These are phyloP conservation scores for Fomitopsis palustris DNA, from an alignment of 1,284 basidiomycete genomes.

Conservation along the genomic window DNA sequence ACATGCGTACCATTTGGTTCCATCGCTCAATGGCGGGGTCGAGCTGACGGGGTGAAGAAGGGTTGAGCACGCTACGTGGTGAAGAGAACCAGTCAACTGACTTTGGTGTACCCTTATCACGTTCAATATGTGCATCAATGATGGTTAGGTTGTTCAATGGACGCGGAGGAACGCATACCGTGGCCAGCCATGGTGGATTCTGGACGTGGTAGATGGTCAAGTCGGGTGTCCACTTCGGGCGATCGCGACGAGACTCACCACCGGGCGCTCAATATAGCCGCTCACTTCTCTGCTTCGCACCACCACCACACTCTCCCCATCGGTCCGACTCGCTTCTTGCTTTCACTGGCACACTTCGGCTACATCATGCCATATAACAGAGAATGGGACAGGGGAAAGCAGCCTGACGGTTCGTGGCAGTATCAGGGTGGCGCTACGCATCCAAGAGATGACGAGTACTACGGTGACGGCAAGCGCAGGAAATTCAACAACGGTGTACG, in stretches of 20 bases:
- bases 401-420: constrained; percentile 35
- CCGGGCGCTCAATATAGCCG: background rate
- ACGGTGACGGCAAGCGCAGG: constrained; percentile 68
- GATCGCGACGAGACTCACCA: background rate
- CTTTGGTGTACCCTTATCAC: constrained; percentile 20
- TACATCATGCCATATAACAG: constrained; percentile 67
- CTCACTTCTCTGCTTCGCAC: constrained; percentile 11
- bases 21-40: constrained; percentile 83
- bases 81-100: background rate
- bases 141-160: background rate
- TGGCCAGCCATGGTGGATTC: constrained; percentile 42
- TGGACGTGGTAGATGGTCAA: constrained; percentile 5
- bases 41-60: constrained; percentile 38
- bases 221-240: background rate
- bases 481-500: constrained; percentile 73
- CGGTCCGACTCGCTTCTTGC: background rate
- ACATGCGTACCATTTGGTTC: constrained; percentile 62
- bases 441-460: constrained; percentile 64
- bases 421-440: constrained; percentile 39
- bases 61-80: background rate
- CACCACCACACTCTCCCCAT: constrained; percentile 15
- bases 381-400: constrained; percentile 78
- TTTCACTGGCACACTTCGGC: constrained; percentile 2
- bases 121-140: background rate
- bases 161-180: constrained; percentile 26